Evolutionary conservation across 2,329 filamentous ascomycete species (phyloP), one percentile per base, ranked within the genome.

Genomic region (Pseudocercospora crystallina): DNA sequence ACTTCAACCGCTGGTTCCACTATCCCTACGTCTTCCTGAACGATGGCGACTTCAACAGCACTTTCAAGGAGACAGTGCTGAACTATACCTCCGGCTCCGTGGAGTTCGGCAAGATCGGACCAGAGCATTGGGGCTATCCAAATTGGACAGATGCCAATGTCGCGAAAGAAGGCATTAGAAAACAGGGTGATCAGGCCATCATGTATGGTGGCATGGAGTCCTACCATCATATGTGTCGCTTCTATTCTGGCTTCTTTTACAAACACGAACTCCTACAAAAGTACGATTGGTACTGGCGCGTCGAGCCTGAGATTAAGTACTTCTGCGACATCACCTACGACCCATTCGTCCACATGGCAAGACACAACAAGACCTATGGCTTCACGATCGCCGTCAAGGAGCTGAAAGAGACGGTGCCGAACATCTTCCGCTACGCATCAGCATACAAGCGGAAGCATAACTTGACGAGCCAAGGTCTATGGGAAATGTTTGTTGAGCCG

Each of bases 291-390:
- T 99, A 99, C 78, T 99, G 94, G 94, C 90, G 94, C 58, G 78
- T 99, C 63, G 94, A 99, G 79, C 94, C 94, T 59, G 94, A 99
- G 74, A 97, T 99, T 82, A 96, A 92, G 76, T 99, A 97, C 76
- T 99, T 99, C 76, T 99, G 94, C 73, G 94, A 99, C 69, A 97
- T 99, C 62, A 99, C 94, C 59, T 99, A 99, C 68, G 94, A 99
- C 70, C 94, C 94, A 1, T 99, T 99, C 77, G 79, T 94, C 54
- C 86, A 90, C 70, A 99, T 99, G 94, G 89, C 89, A 54, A 85
- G 91, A 61, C 74, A 82, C 59, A 97, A 97, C 76, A 99, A 99
- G 77, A 97, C 92, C 0, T 99, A 99, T 64, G 94, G 94, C 47
- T 99, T 97, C 72, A 97, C 94, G 12, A 99, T 99, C 68, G 94